A percentile compares a stretch with the other conserved stretches of the same genome.
Evolutionary conservation across 139 green algal species (phyloP).

Genomic region (Pleodorina starrii): DNA sequence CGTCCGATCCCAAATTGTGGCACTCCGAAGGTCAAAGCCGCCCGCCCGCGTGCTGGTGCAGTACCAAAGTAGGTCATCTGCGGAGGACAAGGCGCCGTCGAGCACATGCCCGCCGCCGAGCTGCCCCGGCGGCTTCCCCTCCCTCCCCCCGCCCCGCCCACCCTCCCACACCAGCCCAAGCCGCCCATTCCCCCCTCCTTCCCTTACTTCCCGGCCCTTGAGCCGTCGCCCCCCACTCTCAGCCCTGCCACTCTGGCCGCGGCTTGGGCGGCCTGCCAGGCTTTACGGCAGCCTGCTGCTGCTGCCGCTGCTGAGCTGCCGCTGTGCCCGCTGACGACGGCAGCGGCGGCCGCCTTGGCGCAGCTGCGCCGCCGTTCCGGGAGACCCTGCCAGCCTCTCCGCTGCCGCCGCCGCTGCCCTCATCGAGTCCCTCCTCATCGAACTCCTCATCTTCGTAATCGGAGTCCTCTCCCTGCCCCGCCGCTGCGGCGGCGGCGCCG

Average conservation of each 20-base stretch:
- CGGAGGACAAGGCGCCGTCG: too few species aligned
- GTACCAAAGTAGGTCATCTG: too few species aligned
- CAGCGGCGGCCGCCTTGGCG: background rate
- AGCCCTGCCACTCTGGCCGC: conserved; percentile 18
- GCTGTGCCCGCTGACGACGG: background rate
- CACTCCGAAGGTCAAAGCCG: too few species aligned
- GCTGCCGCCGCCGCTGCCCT: background rate
- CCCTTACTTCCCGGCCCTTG: too few species aligned
- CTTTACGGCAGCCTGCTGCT: background rate
- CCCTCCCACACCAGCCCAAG: too few species aligned
- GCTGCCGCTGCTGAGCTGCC: background rate
- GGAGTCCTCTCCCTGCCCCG: background rate
- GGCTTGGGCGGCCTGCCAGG: conserved; percentile 19
- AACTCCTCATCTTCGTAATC: background rate
- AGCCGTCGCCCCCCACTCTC: background rate
- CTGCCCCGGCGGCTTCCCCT: too few species aligned
- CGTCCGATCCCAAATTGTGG: too few species aligned
- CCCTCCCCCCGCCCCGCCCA: too few species aligned
- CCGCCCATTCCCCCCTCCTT: too few species aligned
- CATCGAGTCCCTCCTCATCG: background rate
- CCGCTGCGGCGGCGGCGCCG: background rate
- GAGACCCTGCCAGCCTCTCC: background rate
- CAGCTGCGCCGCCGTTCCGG: background rate
- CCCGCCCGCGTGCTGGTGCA: too few species aligned
- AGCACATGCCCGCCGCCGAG: too few species aligned